Evolutionary conservation across 805 yeast species (phyloP), one percentile per base, ranked within the genome.

Genomic region (Soucietia sequanensis): DNA sequence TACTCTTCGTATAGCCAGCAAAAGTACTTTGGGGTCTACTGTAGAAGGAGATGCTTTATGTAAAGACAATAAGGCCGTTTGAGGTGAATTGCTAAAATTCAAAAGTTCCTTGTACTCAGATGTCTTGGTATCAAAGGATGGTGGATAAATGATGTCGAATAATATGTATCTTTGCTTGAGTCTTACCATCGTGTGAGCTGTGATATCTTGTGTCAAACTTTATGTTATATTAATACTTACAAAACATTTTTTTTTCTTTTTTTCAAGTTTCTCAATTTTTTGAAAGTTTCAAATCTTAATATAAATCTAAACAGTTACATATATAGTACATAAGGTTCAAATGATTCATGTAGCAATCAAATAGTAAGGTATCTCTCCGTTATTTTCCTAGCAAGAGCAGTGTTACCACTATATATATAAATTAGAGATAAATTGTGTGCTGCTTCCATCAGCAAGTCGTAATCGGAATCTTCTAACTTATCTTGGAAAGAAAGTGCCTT

Each of bases 361-460:
- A 81, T 58, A 17, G 69, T 75, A 31, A 91, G 64, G 56, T 84
- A 82, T 52, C 71, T 62, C 34, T 81, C 83, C 62, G 87, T 79
- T 14, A 90, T 55, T 24, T 64, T 59, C 36, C 76, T 70, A 0
- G 96, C 90, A 27, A 81, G 64, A 35, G 61, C 62, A 9, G 77
- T 62, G 52, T 90, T 90, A 4, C 95, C 95, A 52, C 81, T 81
- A 44, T 75, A 67, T 38, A 79, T 80, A 58, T 87, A 91, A 16
- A 91, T 83, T 48, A 82, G 68, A 21, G 80, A 72, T 46, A 89
- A 62, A 52, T 91, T 91, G 52, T 90, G 88, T 1, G 97, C 97
- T 0, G 96, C 85, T 44, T 87, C 95, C 45, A 65, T 62, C 56
- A 73, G 78, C 41, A 90, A 52, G 54, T 82, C 86, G 31, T 73